Conservation (phyloP, 177 flowering plant species). For the Vitis hybrid region DNA sequence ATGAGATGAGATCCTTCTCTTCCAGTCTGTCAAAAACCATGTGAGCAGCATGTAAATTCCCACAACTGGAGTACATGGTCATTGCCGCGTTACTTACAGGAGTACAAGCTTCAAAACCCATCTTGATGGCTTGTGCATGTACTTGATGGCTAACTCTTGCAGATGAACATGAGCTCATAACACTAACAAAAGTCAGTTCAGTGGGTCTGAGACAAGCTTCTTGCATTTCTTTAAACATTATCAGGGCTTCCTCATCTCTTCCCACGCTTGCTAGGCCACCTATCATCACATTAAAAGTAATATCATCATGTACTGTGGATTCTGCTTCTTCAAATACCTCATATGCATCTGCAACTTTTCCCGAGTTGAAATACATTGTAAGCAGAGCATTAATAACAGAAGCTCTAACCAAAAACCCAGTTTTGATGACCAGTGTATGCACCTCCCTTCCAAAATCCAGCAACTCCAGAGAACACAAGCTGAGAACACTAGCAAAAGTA, state of each 20-base stretch:
- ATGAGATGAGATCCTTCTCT: conserved; percentile 58
- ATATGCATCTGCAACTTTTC: conserved; percentile 30
- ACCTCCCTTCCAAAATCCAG: conserved; percentile 50
- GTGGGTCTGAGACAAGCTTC: conserved; percentile 43
- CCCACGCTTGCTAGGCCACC: conserved; percentile 47
- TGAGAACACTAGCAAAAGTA: conserved; percentile 49
- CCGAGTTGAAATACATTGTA: conserved; percentile 58
- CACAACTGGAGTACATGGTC: conserved; percentile 50
- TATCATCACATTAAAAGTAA: conserved; percentile 69
- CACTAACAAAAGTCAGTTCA: conserved; percentile 56
- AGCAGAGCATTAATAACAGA: conserved; percentile 60
- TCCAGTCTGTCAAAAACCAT: conserved; percentile 40
- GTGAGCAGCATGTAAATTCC: conserved; percentile 31
- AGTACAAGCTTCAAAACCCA: conserved; percentile 42
- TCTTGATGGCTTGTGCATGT: conserved; percentile 47
- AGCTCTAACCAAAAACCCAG: conserved; percentile 37
- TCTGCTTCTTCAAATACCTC: conserved; percentile 44
- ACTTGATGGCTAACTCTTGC: conserved; percentile 34
- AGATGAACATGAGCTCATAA: conserved; percentile 43
- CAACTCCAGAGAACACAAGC: conserved; percentile 35
- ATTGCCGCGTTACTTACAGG: conserved; percentile 58
- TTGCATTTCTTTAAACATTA: conserved; percentile 44
- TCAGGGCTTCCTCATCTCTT: conserved; percentile 44
- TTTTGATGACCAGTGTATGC: conserved; percentile 45
- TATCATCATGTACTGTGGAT: conserved; percentile 30